Evolutionary conservation across 2,329 filamentous ascomycete genomes (phyloP), one percentile per base, ranked within the genome.

Genomic region (Cytospora piceae): DNA sequence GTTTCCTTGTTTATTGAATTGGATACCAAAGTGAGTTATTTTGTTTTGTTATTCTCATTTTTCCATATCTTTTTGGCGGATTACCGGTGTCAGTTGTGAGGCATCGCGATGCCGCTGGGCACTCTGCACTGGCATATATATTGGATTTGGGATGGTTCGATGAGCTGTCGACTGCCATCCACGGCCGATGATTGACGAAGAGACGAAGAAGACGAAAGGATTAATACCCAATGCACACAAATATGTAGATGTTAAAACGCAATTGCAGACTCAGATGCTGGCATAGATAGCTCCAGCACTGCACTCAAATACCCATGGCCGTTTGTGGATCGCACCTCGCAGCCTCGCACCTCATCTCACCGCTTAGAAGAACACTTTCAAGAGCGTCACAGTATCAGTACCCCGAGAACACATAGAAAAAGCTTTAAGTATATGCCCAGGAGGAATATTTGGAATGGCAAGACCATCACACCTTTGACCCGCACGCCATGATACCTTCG

Each of bases 161-260:
- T n/a, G 42, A 22, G 42, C 42, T n/a, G 20, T 46, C 20, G 42
- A 46, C 8, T 24, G 39, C 27, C 12, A 57, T 17, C n/a, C 29
- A 34, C 5, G 9, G 37, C 54, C n/a, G 24, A 57, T 55, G 46
- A 34, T 29, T 24, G 29, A 37, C 29, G 46, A 60, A 29, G 29
- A 49, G 29, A 52, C 20, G 58, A 27, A 32, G 27, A 22, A 2
- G 31, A 52, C 32, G 17, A 59, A 24, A 17, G 27, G 49, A 27
- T 8, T 46, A 32, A 60, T 51, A 51, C 46, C 31, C 46, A 31
- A 46, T 32, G 58, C 14, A 20, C n/a, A 58, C 49, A 31, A 17
- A 24, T 32, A 27, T 60, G 58, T 52, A 60, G 14, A 60, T 60
- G 58, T 60, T 22, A 12, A 20, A 52, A 60, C 9, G 17, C n/a